Base-by-base conservation (phyloP, 345 rosid species). In the Lumnitzera racemosa region DNA sequence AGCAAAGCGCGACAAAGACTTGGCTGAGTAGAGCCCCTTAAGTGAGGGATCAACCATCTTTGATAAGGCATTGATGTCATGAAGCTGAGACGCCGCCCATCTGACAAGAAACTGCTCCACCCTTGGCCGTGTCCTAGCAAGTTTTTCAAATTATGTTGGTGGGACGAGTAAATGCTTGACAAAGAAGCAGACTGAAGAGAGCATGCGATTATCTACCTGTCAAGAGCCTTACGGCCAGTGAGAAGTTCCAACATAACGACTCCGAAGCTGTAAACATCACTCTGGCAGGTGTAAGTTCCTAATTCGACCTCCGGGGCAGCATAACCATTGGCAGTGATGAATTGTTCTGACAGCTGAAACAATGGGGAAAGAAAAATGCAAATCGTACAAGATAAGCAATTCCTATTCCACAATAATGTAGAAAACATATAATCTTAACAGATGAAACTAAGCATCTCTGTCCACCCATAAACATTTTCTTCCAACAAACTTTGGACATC, bases 231-330 rank as follows among this genome's bases (percentile, higher is more conserved):
- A 55, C 90, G 79, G 27, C 97, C 95, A 0, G 97, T 84, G 55
- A 94, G 97, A 52, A 94, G 86, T 72, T 94, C 99, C 60, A 94
- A 81, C 95, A 94, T 86, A 64, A 94, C 89, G 54, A 94, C 90
- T 8, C 99, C 99, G 36, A 94, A 88, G 79, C 97, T 94, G 67
- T 80, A 90, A 43, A 94, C 81, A 65, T 94, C 99, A 57, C 97
- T 94, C 62, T 86, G 90, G 79, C 86, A 84, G 56, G 95, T 81
- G 55, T 84, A 88, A 60, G 73, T 79, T 76, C 99, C 95, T 4
- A 71, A 83, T 67, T 88, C 96, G 4, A 78, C 72, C 70, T 94
- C 97, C 6, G 90, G 90, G 56, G 97, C 91, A 2, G 71, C 78
- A 66, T 86, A 88, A 55, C 96, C 87, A 2, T 69, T 57, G 46